Evolutionary conservation across 2,329 filamentous ascomycete species (phyloP).

Genomic region (Exophiala phaeomuriformis): DNA sequence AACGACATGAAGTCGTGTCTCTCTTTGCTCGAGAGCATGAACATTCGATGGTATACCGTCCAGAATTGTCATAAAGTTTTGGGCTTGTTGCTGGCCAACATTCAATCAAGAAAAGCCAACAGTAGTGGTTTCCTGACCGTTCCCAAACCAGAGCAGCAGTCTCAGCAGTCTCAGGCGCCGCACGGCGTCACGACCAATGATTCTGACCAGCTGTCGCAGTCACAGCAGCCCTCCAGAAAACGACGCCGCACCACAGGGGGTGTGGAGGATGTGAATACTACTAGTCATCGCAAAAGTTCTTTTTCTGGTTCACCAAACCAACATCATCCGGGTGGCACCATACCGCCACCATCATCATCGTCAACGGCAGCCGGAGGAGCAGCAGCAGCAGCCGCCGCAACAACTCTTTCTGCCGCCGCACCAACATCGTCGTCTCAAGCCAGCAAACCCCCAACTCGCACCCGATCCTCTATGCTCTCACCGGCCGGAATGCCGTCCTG

Average conservation of each 20-base stretch:
- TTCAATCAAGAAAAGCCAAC: constrained; percentile 27
- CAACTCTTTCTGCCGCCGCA: background rate
- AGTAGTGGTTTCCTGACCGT: constrained; percentile 23
- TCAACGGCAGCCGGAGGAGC: background rate
- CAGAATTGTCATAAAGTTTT: constrained; percentile 36
- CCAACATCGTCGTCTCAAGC: constrained; percentile 16
- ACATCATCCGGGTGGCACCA: background rate
- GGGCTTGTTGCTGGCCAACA: constrained; percentile 31
- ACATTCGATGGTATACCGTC: constrained; percentile 36
- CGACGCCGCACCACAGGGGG: constrained; percentile 10
- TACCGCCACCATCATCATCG: constrained; percentile 10
- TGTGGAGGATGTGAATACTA: constrained; percentile 2
- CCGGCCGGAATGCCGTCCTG: too few relatives aligned
- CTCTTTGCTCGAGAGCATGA: constrained; percentile 32
- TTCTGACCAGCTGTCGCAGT: constrained; percentile 26
- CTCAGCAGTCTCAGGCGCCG: constrained; percentile 2
- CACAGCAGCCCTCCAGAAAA: constrained; percentile 31
- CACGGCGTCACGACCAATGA: background rate
- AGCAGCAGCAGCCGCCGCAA: too few relatives aligned
- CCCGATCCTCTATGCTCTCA: constrained; percentile 6
- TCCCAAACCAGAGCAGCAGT: constrained; percentile 18
- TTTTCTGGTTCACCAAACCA: constrained; percentile 15
- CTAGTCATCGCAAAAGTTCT: constrained; percentile 17
- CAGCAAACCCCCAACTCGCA: background rate
- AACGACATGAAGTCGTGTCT: constrained; percentile 35